phyloP scores from a whole-genome alignment of 2,329 filamentous ascomycete species.

The Mollisiaceae sp. region DNA sequence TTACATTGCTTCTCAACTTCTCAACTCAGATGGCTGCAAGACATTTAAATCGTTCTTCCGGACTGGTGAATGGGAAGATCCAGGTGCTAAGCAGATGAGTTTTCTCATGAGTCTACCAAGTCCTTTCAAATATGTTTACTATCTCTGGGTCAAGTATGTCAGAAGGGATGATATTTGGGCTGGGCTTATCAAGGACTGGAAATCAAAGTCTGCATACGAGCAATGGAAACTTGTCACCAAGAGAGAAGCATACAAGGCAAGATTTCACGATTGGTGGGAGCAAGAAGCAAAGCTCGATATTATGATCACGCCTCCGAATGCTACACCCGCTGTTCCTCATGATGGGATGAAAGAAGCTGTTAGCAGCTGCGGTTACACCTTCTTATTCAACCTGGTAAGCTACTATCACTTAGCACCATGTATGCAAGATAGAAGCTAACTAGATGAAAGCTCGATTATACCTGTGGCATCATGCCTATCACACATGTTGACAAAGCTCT shows the following conservation, averaged over 20 bases:
- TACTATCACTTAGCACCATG: not conserved
- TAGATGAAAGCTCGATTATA: slow-evolving; percentile 74
- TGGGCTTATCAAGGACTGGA: slow-evolving; percentile 74
- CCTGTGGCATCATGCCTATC: slow-evolving; percentile 80
- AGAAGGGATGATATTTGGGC: slow-evolving; percentile 79
- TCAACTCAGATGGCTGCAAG: slow-evolving; percentile 83
- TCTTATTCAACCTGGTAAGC: slow-evolving; percentile 84
- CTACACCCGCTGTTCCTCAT: slow-evolving; percentile 85
- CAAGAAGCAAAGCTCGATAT: slow-evolving; percentile 74
- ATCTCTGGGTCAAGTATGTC: slow-evolving; percentile 87
- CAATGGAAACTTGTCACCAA: slow-evolving; percentile 82
- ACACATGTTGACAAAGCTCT: slow-evolving; percentile 77
- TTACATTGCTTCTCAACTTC: slow-evolving; percentile 75
- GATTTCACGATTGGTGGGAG: slow-evolving; percentile 89
- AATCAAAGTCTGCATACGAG: slow-evolving; percentile 74
- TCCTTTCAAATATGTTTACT: slow-evolving; percentile 82
- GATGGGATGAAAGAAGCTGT: slow-evolving; percentile 85
- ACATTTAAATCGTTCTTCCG: slow-evolving; percentile 81
- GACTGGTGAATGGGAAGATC: slow-evolving; percentile 78
- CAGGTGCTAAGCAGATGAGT: slow-evolving; percentile 76
- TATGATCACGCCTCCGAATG: slow-evolving; percentile 83
- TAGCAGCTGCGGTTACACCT: slow-evolving; percentile 89
- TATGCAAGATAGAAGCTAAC: not conserved
- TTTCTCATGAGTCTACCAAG: slow-evolving; percentile 75
- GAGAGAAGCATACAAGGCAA: slow-evolving; percentile 77